These are phyloP conservation scores for Scalesia atractyloides DNA, from an alignment of 129 eudicot genomes.

Conservation along the genomic window DNA sequence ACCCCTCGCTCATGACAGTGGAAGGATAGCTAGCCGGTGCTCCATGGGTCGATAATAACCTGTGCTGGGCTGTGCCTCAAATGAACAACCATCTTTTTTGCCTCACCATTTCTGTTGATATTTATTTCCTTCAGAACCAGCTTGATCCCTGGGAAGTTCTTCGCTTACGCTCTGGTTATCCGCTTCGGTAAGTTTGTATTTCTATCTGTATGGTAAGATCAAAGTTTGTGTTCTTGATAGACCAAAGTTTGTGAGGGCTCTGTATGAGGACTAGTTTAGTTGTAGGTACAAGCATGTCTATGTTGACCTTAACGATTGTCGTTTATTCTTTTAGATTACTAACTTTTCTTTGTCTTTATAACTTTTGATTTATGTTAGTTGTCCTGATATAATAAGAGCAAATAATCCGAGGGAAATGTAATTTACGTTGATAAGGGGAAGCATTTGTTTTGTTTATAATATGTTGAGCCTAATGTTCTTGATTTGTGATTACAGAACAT, in stretches of 20 bases:
- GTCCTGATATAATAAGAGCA: background rate
- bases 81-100: no score
- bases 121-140: conserved; percentile 58
- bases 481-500: conserved; percentile 52
- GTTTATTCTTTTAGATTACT: background rate
- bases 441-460: conserved; percentile 9
- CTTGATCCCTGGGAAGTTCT: conserved; percentile 69
- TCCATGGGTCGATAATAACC: no score
- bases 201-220: background rate
- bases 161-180: conserved; percentile 67
- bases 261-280: background rate
- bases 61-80: no score
- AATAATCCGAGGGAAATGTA: background rate
- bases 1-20: no score
- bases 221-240: conserved; percentile 4
- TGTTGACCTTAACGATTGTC: background rate
- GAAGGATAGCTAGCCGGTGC: no score
- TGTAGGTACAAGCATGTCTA: conserved; percentile 1
- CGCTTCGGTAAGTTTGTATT: conserved; percentile 55
- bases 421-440: background rate
- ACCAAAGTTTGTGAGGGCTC: conserved; percentile 11
- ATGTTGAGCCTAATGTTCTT: background rate
- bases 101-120: no score
- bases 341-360: background rate
- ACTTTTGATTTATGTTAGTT: background rate